Evolutionary conservation across 2,329 filamentous ascomycete species (phyloP).

Genomic region (Fusarium agapanthi): DNA sequence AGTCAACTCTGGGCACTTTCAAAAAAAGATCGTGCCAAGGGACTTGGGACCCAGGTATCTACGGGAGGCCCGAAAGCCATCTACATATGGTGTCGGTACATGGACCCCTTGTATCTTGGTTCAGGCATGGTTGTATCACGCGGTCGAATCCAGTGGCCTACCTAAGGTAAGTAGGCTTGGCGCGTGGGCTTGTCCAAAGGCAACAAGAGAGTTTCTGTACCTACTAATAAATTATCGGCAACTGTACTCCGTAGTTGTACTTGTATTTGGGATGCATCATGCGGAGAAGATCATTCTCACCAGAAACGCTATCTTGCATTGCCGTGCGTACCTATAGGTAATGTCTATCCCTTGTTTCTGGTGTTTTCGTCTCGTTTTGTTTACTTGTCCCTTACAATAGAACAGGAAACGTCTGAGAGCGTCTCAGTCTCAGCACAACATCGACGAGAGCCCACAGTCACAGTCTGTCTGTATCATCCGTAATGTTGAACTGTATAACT

Average conservation of each 20-base stretch:
- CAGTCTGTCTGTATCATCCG: neutral
- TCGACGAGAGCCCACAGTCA: neutral
- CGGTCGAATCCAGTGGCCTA: conserved; percentile 14
- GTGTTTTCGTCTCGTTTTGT: conserved; percentile 13
- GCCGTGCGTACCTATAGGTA: neutral
- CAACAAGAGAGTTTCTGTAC: neutral
- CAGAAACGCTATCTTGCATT: conserved; percentile 1
- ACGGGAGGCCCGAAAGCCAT: neutral
- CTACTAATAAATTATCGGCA: neutral
- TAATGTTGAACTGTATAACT: neutral
- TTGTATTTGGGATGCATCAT: neutral
- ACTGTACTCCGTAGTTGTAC: neutral
- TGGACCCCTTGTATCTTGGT: neutral
- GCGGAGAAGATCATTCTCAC: conserved; percentile 3
- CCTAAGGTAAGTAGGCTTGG: no score
- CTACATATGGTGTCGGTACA: neutral
- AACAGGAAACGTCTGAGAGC: conserved; percentile 12
- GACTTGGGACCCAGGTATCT: conserved; percentile 9
- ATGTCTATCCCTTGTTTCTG: neutral
- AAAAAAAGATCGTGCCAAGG: neutral
- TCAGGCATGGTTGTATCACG: conserved; percentile 11
- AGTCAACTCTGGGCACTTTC: conserved; percentile 9
- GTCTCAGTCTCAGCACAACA: conserved; percentile 24
- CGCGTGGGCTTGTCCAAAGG: conserved; percentile 9
- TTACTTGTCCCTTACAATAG: conserved; percentile 1